These are phyloP conservation scores for Ogataea corticis DNA, from an alignment of 805 yeast species.

Conservation along the genomic window DNA sequence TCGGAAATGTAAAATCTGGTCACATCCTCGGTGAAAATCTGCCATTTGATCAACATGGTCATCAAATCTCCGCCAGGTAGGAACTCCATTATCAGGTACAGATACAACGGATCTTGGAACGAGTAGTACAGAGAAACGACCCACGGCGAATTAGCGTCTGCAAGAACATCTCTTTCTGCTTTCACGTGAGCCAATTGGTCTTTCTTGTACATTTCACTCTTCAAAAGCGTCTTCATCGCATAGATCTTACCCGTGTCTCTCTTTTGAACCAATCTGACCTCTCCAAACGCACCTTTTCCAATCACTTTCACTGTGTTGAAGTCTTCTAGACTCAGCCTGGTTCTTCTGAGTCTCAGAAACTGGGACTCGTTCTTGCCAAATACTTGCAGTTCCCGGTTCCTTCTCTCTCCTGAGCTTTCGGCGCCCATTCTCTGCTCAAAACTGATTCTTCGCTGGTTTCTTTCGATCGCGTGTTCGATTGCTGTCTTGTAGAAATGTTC, in stretches of 20 bases:
- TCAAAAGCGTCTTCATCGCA: conserved; percentile 91
- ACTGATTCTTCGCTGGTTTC: conserved; percentile 89
- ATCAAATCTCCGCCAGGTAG: conserved; percentile 83
- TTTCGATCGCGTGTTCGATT: conserved; percentile 89
- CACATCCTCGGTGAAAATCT: conserved; percentile 89
- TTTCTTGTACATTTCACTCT: conserved; percentile 90
- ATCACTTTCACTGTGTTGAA: conserved; percentile 84
- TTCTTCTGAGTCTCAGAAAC: conserved; percentile 79
- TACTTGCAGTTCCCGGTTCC: conserved; percentile 74
- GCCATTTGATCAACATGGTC: conserved; percentile 96
- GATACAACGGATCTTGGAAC: conserved; percentile 74
- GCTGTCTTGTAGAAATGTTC: conserved; percentile 86
- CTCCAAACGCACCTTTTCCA: conserved; percentile 99
- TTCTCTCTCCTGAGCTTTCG: conserved; percentile 83
- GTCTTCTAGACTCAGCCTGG: conserved; percentile 79
- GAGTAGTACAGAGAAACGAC: conserved; percentile 81
- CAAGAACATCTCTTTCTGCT: conserved; percentile 93
- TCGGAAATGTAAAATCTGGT: conserved; percentile 94
- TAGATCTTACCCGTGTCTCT: conserved; percentile 87
- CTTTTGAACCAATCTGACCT: conserved; percentile 92
- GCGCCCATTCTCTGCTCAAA: conserved; percentile 69
- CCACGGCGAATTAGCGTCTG: conserved; percentile 88
- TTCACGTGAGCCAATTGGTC: conserved; percentile 95
- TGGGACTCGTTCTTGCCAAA: conserved; percentile 89
- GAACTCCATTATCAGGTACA: conserved; percentile 79